Evolutionary conservation across 2,329 filamentous ascomycete genomes (phyloP), one percentile per base, ranked within the genome.

Genomic region (Trichoderma harzianum): DNA sequence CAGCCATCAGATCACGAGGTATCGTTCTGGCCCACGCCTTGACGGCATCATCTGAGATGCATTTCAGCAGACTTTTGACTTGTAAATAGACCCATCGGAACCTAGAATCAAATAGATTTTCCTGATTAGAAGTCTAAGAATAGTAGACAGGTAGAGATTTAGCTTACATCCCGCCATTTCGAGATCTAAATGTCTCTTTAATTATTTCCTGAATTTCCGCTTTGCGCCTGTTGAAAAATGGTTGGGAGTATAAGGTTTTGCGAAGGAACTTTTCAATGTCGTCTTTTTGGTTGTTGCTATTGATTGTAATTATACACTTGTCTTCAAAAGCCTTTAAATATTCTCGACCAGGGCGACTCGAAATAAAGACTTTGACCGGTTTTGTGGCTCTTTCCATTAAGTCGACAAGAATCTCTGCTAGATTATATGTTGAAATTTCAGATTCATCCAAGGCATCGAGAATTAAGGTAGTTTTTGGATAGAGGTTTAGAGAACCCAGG

Each of bases 51-150:
- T 74, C 28, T 1, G 67, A 62, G 6, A 66, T 47, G 11, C 73
- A 70, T 21, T 71, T 63, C 39, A 43, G 39, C 3, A 43, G 39
- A n/a, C 39, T 62, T 14, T 73, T 32, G 21, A 74, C 73, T 21
- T 75, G 74, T 11, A 76, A 67, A 7, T 74, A 55, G 30, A 74
- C 74, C 75, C 75, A 76, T 60, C 74, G 75, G 26, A 76, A 76
- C 74, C 74, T 76, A 24, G 12, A 3, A 8, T 72, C 12, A 11
- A 6, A 21, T 18, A 30, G 3, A 5, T 12, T 7, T 21, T n/a
- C 12, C 7, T 57, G 28, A n/a, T 39, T n/a, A n/a, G 16, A 43
- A 1, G 39, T n/a, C 16, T 43, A 2, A 10, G 11, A 34, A 10
- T 3, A 58, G 5, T 18, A 43, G 28, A 21, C 2, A 6, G 3